These are phyloP conservation scores for Dipteronia sinensis DNA, from an alignment of 345 rosid species.

Conservation along the genomic window DNA sequence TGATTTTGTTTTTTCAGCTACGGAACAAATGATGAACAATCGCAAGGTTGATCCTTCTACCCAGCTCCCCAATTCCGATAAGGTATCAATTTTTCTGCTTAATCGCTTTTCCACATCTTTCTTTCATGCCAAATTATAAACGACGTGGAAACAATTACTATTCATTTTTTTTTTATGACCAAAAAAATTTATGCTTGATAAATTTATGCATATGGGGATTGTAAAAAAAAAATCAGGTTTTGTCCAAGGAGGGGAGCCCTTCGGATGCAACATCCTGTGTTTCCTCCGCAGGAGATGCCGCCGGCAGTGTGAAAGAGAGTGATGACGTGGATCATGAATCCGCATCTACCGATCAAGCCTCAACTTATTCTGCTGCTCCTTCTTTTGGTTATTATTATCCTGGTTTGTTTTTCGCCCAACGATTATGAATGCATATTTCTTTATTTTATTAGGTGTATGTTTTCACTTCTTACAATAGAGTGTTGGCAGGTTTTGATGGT, in stretches of 20 bases:
- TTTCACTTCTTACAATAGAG: constrained; percentile 20
- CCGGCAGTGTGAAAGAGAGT: constrained; percentile 15
- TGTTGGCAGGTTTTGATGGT: constrained; percentile 43
- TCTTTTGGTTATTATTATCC: constrained; percentile 49
- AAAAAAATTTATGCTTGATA: not conserved
- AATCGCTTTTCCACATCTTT: not conserved
- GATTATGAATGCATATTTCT: not conserved
- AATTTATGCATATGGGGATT: not conserved
- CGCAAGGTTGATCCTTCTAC: constrained; percentile 38
- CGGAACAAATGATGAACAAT: constrained; percentile 39
- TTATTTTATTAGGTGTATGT: not conserved
- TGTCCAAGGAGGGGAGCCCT: constrained; percentile 33
- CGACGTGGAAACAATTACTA: too few relatives aligned
- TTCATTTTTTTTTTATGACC: not conserved
- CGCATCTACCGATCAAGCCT: constrained; percentile 31
- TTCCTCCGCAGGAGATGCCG: constrained; percentile 26
- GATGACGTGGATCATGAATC: constrained; percentile 32
- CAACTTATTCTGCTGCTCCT: constrained; percentile 38
- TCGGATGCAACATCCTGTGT: constrained; percentile 34
- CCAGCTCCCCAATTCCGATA: constrained; percentile 30
- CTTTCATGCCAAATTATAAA: too few relatives aligned
- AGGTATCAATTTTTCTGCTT: constrained; percentile 24
- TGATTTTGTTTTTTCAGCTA: constrained; percentile 21
- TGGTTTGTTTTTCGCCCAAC: constrained; percentile 28
- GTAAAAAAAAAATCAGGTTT: constrained; percentile 23